Percentiles rank a stretch among this genome's conserved stretches.
Conservation (phyloP, 2,329 filamentous ascomycete genomes). For the Ophiostoma sp. region DNA sequence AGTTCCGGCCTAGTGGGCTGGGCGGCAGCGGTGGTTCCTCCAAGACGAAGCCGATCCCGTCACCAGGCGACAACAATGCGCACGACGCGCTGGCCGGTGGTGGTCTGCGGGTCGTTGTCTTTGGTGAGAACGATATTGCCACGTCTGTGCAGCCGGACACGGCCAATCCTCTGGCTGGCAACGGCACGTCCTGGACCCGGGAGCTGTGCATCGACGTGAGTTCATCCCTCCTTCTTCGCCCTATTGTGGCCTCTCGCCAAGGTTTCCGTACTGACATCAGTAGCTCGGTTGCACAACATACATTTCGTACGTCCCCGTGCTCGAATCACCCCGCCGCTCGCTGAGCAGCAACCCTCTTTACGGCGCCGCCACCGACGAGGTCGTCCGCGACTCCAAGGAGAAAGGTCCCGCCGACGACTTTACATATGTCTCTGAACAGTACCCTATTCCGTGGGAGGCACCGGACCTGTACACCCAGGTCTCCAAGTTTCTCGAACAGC, state of each 20-base stretch:
- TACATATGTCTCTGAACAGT: constrained; percentile 45
- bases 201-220: constrained; percentile 50
- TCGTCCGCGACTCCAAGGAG: constrained; percentile 37
- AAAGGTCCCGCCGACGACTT: constrained; percentile 45
- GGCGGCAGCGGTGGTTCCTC: neutral
- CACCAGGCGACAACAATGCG: constrained; percentile 22
- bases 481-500: constrained; percentile 46
- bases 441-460: constrained; percentile 42
- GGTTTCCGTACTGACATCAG: neutral
- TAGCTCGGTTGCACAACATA: constrained; percentile 51
- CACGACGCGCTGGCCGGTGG: constrained; percentile 30
- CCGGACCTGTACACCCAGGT: constrained; percentile 50
- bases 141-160: constrained; percentile 32
- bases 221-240: neutral
- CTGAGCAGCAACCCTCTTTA: constrained; percentile 58
- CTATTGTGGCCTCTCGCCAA: neutral
- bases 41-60: neutral
- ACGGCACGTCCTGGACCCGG: constrained; percentile 47
- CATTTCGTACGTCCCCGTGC: constrained; percentile 47
- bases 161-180: constrained; percentile 18
- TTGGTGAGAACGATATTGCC: constrained; percentile 52
- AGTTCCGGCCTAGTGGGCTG: constrained; percentile 25
- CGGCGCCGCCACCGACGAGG: constrained; percentile 45
- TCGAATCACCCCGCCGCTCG: constrained; percentile 35
- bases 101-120: constrained; percentile 52